Evolutionary conservation across 305 asterid species (phyloP).

Genomic region (Solanum hybrid): DNA sequence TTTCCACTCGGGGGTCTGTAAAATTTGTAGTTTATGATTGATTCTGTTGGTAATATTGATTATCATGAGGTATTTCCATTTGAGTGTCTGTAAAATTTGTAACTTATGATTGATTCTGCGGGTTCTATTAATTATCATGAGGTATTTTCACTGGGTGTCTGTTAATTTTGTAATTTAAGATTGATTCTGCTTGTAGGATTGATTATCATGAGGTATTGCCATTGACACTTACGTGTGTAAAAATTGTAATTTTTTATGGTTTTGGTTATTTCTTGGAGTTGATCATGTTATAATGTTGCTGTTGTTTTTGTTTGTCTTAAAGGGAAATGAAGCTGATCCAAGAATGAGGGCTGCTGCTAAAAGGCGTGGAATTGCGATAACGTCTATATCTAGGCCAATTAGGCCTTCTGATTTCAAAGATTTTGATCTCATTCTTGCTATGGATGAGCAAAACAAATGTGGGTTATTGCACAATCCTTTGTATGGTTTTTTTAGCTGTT

Average conservation of each 20-base stretch:
- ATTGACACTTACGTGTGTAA: not conserved
- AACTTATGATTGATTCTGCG: not conserved
- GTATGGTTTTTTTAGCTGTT: too few relatives aligned
- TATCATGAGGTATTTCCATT: not conserved
- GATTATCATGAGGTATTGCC: not conserved
- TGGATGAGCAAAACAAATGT: constrained; percentile 90
- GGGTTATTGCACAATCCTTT: not conserved
- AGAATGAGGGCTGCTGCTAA: constrained; percentile 88
- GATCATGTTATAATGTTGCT: not conserved
- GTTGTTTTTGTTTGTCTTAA: not conserved
- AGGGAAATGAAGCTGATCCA: constrained; percentile 92
- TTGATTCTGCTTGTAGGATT: not conserved
- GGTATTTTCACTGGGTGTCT: not conserved
- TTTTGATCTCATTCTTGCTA: constrained; percentile 85
- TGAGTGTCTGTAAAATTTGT: not conserved
- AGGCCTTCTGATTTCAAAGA: constrained; percentile 71
- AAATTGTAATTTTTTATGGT: not conserved
- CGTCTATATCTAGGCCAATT: constrained; percentile 75
- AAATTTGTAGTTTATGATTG: not conserved
- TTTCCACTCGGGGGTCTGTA: not conserved
- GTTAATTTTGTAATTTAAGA: not conserved
- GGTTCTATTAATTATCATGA: not conserved
- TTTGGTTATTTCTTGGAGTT: not conserved
- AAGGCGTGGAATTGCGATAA: constrained; percentile 71
- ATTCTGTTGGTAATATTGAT: not conserved